Conservation (phyloP, 2,329 filamentous ascomycete genomes). For the Trichoderma sp. region DNA sequence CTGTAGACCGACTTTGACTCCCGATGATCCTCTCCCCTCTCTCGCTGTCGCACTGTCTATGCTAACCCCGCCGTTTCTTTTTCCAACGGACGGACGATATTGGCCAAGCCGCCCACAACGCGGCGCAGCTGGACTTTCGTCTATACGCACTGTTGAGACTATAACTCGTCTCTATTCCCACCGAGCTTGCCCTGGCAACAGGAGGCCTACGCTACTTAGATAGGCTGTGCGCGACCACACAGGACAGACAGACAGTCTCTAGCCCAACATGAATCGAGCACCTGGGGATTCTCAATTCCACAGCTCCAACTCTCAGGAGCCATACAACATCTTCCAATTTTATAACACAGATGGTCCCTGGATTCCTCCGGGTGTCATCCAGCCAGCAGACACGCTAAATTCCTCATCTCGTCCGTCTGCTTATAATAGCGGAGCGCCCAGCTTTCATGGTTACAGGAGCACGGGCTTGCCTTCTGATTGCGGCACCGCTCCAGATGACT, state of each 20-base stretch:
- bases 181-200: background rate
- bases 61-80: background rate
- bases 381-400: conserved; percentile 24
- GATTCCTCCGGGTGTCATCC: conserved; percentile 30
- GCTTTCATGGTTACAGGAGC: conserved; percentile 28
- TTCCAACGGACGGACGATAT: background rate
- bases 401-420: background rate
- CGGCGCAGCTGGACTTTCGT: background rate
- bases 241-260: background rate
- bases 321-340: conserved; percentile 37
- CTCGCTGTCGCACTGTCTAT: background rate
- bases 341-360: conserved; percentile 41
- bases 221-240: background rate
- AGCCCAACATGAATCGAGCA: background rate
- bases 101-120: background rate
- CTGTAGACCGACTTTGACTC: conserved; percentile 8
- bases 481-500: conserved; percentile 42
- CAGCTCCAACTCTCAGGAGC: conserved; percentile 6
- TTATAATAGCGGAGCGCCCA: conserved; percentile 17
- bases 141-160: background rate
- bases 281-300: background rate
- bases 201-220: background rate
- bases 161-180: conserved; percentile 1
- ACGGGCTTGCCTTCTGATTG: conserved; percentile 38
- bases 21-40: background rate